Evolutionary conservation across 2,329 filamentous ascomycete species (phyloP).

Genomic region (Blastomyces parvus): DNA sequence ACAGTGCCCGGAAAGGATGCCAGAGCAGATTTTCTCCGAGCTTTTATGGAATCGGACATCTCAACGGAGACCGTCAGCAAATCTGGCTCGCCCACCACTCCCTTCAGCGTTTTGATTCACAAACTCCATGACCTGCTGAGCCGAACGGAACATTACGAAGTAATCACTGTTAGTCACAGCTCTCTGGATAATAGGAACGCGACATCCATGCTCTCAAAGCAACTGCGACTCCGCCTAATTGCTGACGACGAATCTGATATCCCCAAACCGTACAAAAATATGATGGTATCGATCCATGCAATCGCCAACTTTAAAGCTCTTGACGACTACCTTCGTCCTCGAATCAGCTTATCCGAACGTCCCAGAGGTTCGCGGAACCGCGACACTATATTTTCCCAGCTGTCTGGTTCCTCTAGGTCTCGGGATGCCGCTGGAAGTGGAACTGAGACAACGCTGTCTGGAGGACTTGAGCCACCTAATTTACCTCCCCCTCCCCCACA

Average conservation of each 20-base stretch:
- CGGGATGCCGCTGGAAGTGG: conserved; percentile 38
- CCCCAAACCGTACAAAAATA: conserved; percentile 75
- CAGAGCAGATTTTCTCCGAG: conserved; percentile 74
- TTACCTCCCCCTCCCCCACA: conserved; percentile 18
- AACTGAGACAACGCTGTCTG: conserved; percentile 10
- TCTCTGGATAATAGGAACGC: conserved; percentile 47
- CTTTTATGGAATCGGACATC: conserved; percentile 69
- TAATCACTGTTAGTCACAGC: conserved; percentile 85
- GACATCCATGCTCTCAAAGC: conserved; percentile 92
- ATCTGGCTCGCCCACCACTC: conserved; percentile 61
- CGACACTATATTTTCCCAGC: conserved; percentile 61
- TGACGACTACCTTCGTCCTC: conserved; percentile 87
- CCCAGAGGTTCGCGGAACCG: conserved; percentile 51
- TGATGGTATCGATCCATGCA: conserved; percentile 97
- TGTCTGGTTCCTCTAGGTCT: conserved; percentile 47
- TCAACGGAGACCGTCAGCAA: conserved; percentile 51
- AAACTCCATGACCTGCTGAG: conserved; percentile 95
- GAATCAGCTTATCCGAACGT: conserved; percentile 72
- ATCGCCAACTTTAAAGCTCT: conserved; percentile 96
- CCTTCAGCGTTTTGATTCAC: conserved; percentile 82
- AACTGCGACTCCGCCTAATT: conserved; percentile 77
- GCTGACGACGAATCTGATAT: conserved; percentile 64
- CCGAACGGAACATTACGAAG: conserved; percentile 94
- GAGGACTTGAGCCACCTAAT: conserved; percentile 16
- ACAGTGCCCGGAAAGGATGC: conserved; percentile 39